These are phyloP conservation scores for Chlamydomonas urium DNA, from an alignment of 139 green algal species.

Conservation along the genomic window DNA sequence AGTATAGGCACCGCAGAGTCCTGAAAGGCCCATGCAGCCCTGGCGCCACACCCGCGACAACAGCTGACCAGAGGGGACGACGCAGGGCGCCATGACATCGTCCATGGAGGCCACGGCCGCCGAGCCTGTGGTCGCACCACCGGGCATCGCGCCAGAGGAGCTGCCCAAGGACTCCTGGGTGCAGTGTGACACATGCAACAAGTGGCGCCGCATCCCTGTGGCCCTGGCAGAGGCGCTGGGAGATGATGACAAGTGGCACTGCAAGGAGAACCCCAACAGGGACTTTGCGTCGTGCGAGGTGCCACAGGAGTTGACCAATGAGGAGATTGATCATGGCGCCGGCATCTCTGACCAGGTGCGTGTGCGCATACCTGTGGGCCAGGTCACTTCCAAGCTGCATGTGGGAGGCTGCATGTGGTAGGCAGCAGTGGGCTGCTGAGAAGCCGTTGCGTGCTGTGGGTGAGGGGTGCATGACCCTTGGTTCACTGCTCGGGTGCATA, in stretches of 20 bases:
- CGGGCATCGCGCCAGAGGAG: background rate
- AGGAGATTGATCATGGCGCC: constrained; percentile 88
- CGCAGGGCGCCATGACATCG: background rate
- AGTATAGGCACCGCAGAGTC: background rate
- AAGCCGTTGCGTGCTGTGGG: no score
- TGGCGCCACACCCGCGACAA: background rate
- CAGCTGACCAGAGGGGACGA: no score
- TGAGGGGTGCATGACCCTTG: no score
- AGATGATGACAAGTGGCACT: constrained; percentile 71
- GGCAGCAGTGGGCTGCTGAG: background rate
- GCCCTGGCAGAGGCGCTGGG: constrained; percentile 41
- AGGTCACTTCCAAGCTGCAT: no score
- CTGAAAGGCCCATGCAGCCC: background rate
- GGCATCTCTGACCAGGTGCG: no score
- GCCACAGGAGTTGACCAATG: constrained; percentile 77
- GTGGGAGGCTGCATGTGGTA: no score
- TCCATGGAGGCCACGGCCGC: background rate
- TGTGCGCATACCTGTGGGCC: no score
- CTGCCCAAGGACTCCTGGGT: constrained; percentile 59
- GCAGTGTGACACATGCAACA: constrained; percentile 76
- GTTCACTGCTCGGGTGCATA: no score
- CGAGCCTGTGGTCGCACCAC: background rate
- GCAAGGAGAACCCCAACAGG: constrained; percentile 69
- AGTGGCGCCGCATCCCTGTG: constrained; percentile 72
- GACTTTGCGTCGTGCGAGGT: constrained; percentile 62